Evolutionary conservation across 352 stramenopile genomes (phyloP), one percentile per base, ranked within the genome.

Genomic region (Globisporangium nagaii): DNA sequence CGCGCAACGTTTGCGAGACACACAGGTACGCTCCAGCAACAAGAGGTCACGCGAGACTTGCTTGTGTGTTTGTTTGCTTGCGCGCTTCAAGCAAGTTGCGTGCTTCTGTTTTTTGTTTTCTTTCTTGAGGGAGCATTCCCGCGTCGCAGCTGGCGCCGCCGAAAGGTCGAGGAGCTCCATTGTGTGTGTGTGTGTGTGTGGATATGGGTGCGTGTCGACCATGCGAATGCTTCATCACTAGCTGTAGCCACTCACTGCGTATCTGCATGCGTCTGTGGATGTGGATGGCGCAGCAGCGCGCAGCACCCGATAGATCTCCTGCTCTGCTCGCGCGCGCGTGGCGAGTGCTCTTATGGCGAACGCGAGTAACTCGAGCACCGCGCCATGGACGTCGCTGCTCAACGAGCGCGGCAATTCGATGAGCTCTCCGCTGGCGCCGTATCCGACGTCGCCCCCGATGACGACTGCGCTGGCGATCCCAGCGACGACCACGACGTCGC

Each of bases 91-190:
- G 36, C 36, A 42, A 42, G n/a, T 13, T 42, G 34, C 4, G 34
- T 9, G n/a, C n/a, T n/a, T n/a, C n/a, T n/a, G n/a, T n/a, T n/a
- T n/a, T n/a, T n/a, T n/a, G n/a, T n/a, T n/a, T n/a, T n/a, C n/a
- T n/a, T n/a, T n/a, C n/a, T n/a, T 9, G 35, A 15, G 36, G 9
- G 36, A 42, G 9, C 36, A 19, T 10, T 48, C 25, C 24, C 25
- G 25, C 4, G 24, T 34, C 20, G 25, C 42, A 48, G 42, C 15
- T 48, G 42, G 25, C 43, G 43, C 43, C 43, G 27, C 32, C 46
- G 46, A 53, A 53, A 20, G 19, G 46, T 37, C 27, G 43, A 49
- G 32, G 15, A 53, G 46, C 30, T 53, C 46, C 17, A 42, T 53
- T 31, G n/a, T 24, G n/a, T 9, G n/a, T 39, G 28, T 4, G 6